phyloP scores from a whole-genome alignment of 2,329 filamentous ascomycete genomes.

The Colletotrichum falcatum region DNA sequence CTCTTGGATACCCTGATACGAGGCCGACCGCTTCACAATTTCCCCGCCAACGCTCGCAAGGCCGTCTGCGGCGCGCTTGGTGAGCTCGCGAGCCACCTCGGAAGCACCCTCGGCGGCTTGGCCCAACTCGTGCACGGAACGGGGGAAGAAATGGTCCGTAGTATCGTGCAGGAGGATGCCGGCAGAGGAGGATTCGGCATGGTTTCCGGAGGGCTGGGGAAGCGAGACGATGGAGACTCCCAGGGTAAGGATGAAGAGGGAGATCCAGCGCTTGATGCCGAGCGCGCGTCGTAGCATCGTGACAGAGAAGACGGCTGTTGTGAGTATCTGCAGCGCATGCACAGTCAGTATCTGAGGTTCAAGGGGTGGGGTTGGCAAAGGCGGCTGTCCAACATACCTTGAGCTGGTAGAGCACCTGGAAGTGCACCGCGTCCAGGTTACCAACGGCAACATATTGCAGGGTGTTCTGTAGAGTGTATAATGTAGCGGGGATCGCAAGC shows the following conservation, averaged over 20 bases:
- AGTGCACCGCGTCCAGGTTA: constrained; percentile 91
- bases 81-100: constrained; percentile 63
- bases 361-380: neutral
- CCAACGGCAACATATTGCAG: constrained; percentile 92
- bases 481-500: constrained; percentile 84
- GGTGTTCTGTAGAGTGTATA: constrained; percentile 95
- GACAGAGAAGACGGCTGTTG: constrained; percentile 89
- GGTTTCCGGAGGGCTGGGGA: constrained; percentile 56
- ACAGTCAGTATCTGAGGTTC: neutral
- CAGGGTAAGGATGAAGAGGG: constrained; percentile 81
- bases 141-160: constrained; percentile 77
- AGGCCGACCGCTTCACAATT: constrained; percentile 77
- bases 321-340: constrained; percentile 72
- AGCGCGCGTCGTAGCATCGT: constrained; percentile 78
- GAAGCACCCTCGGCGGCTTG: constrained; percentile 60
- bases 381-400: constrained; percentile 66
- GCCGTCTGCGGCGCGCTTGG: constrained; percentile 58
- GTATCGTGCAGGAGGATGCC: constrained; percentile 73
- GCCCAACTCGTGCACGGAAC: constrained; percentile 82
- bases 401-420: constrained; percentile 92
- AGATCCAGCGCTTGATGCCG: constrained; percentile 80
- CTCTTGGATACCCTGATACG: constrained; percentile 88
- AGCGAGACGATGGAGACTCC: constrained; percentile 90
- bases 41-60: constrained; percentile 46
- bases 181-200: constrained; percentile 64